Conservation (phyloP, 805 yeast genomes). For the Lachancea thermotolerans region DNA sequence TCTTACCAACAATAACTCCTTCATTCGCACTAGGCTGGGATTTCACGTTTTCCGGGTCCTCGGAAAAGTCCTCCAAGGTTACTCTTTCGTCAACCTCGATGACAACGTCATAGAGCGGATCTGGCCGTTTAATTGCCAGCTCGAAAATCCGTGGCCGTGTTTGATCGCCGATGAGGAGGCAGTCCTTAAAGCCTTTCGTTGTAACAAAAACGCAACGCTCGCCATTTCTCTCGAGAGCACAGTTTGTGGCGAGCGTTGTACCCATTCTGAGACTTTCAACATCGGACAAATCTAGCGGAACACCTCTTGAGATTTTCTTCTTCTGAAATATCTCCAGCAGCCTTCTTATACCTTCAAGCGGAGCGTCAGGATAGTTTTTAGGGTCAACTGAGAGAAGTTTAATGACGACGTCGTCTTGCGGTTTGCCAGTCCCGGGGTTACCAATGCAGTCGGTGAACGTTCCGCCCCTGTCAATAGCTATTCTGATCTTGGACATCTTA, state of each 20-base stretch:
- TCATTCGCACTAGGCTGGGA: conserved; percentile 21
- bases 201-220: conserved; percentile 80
- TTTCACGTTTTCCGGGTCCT: conserved; percentile 46
- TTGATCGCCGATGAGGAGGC: conserved; percentile 81
- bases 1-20: conserved; percentile 46
- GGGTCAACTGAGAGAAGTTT: conserved; percentile 88
- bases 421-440: conserved; percentile 40
- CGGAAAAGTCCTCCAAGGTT: conserved; percentile 72
- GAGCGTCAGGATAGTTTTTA: conserved; percentile 80
- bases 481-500: conserved; percentile 12
- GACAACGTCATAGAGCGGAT: conserved; percentile 65
- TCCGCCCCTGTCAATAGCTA: conserved; percentile 68
- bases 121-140: conserved; percentile 64
- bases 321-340: conserved; percentile 57
- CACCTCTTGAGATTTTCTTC: conserved; percentile 48
- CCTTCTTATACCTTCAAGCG: conserved; percentile 83
- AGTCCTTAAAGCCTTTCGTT: conserved; percentile 83
- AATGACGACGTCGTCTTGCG: conserved; percentile 51
- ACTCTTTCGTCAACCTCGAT: conserved; percentile 87
- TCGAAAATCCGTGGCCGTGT: conserved; percentile 88
- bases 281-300: conserved; percentile 51
- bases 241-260: conserved; percentile 94
- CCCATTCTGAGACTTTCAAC: conserved; percentile 80
- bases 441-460: conserved; percentile 79
- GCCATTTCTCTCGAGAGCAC: conserved; percentile 87